phyloP scores from a whole-genome alignment of 2,329 filamentous ascomycete genomes.

The Blastomyces gilchristii region DNA sequence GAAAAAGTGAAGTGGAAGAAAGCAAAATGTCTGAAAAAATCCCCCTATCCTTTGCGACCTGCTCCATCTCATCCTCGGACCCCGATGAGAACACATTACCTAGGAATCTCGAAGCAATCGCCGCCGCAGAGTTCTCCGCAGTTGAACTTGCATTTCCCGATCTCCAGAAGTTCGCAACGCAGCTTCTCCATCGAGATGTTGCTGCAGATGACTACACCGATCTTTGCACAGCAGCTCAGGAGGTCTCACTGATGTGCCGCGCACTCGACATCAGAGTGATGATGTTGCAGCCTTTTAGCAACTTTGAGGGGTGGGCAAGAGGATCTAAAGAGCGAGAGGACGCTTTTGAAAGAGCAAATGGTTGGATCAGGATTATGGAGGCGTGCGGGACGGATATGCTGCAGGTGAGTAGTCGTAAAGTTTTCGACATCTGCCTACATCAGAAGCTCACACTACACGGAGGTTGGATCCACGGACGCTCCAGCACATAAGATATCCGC shows the following conservation, averaged over 20 bases:
- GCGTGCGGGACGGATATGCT: constrained; percentile 59
- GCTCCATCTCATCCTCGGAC: constrained; percentile 31
- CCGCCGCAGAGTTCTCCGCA: constrained; percentile 42
- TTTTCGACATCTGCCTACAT: not conserved
- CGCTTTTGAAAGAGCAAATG: constrained; percentile 51
- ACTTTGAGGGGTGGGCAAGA: constrained; percentile 64
- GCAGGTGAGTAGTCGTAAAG: constrained; percentile 42
- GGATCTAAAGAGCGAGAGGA: constrained; percentile 49
- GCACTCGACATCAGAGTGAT: constrained; percentile 50
- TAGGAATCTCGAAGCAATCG: constrained; percentile 32
- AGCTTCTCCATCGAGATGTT: constrained; percentile 43
- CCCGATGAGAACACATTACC: constrained; percentile 26
- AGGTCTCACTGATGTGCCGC: constrained; percentile 47
- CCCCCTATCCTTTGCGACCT: no score
- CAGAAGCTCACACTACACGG: constrained; percentile 1
- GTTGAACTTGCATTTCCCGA: constrained; percentile 70
- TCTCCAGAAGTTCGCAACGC: constrained; percentile 52
- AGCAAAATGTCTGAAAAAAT: no score
- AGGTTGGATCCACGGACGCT: constrained; percentile 56
- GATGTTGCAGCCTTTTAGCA: constrained; percentile 65
- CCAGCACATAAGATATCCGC: constrained; percentile 43
- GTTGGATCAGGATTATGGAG: constrained; percentile 64
- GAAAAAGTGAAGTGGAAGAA: no score
- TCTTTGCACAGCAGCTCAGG: constrained; percentile 45
- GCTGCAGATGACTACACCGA: constrained; percentile 49